Evolutionary conservation across 768 basidiomycete species (phyloP).

Genomic region (Lentinula detonsa): DNA sequence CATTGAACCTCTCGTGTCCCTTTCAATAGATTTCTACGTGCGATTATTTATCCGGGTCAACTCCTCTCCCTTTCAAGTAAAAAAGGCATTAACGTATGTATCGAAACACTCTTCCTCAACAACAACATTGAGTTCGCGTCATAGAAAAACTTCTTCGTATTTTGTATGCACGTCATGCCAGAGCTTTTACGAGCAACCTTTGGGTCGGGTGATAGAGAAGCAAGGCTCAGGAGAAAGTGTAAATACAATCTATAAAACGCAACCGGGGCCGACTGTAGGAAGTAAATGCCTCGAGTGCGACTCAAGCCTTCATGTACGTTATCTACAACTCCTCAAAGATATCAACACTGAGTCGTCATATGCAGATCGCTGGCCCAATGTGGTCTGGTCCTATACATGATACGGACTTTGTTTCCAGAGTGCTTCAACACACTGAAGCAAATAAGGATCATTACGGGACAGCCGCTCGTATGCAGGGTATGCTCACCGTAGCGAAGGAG

Average conservation of each 20-base stretch:
- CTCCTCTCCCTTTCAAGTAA: slow-evolving; percentile 75
- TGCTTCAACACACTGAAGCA: slow-evolving; percentile 65
- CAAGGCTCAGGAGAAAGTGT: slow-evolving; percentile 47
- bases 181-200: slow-evolving; percentile 72
- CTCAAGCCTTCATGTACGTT: slow-evolving; percentile 63
- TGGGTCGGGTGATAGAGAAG: slow-evolving; percentile 70
- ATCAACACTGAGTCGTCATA: not conserved
- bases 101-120: not conserved
- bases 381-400: slow-evolving; percentile 91
- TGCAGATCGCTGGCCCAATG: slow-evolving; percentile 89
- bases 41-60: slow-evolving; percentile 82
- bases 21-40: slow-evolving; percentile 97
- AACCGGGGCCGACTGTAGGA: slow-evolving; percentile 58
- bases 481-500: slow-evolving; percentile 88
- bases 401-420: slow-evolving; percentile 61
- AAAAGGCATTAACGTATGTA: slow-evolving; percentile 70
- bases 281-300: slow-evolving; percentile 81
- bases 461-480: slow-evolving; percentile 83
- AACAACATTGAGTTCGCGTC: slow-evolving; percentile 1
- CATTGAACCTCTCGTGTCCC: slow-evolving; percentile 81
- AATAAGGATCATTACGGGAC: slow-evolving; percentile 71
- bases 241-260: slow-evolving; percentile 68
- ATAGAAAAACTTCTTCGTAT: slow-evolving; percentile 79
- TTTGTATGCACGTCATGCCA: slow-evolving; percentile 86
- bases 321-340: not conserved